Percentiles rank a stretch among this genome's conserved stretches.
These are phyloP conservation scores for Starmerella cellae DNA, from an alignment of 805 yeast species.

Conservation along the genomic window DNA sequence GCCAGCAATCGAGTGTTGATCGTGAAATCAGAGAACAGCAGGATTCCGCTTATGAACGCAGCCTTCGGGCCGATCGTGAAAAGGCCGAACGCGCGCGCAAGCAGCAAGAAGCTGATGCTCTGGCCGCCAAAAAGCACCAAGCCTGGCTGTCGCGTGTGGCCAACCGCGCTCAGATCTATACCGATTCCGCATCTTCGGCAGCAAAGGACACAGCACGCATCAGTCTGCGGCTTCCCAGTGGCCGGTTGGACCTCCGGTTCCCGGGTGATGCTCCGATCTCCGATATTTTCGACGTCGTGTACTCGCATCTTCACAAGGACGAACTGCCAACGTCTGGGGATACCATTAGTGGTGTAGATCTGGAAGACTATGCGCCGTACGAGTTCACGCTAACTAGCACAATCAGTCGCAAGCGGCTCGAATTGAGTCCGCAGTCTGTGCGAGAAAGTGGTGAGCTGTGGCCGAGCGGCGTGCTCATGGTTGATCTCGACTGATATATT, in stretches of 20 bases:
- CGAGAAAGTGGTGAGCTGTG: conserved; percentile 36
- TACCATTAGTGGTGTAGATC: conserved; percentile 13
- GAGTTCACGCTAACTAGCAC: conserved; percentile 41
- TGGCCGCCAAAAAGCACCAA: conserved; percentile 5
- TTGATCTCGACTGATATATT: conserved; percentile 27
- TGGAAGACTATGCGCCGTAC: conserved; percentile 33
- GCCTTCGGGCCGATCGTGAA: conserved; percentile 53
- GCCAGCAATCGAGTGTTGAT: conserved; percentile 42
- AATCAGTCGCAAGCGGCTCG: conserved; percentile 39
- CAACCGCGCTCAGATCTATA: conserved; percentile 16
- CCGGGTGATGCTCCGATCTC: conserved; percentile 36
- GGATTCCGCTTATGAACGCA: conserved; percentile 60
- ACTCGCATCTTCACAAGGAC: conserved; percentile 29
- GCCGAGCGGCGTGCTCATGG: conserved; percentile 55
- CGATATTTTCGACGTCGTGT: conserved; percentile 62
- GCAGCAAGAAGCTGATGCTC: conserved; percentile 16
- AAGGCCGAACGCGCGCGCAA: conserved; percentile 28
- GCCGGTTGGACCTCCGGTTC: conserved; percentile 45
- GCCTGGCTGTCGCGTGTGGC: conserved; percentile 25
- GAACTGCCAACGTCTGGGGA: background rate
- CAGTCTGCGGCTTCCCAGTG: conserved; percentile 54
- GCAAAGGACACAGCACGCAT: conserved; percentile 36
- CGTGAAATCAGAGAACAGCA: conserved; percentile 57
- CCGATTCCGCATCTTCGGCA: conserved; percentile 21
- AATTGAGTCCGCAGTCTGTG: conserved; percentile 26